Base-by-base conservation (phyloP, 1,284 basidiomycete genomes). In the Irpex sp. region DNA sequence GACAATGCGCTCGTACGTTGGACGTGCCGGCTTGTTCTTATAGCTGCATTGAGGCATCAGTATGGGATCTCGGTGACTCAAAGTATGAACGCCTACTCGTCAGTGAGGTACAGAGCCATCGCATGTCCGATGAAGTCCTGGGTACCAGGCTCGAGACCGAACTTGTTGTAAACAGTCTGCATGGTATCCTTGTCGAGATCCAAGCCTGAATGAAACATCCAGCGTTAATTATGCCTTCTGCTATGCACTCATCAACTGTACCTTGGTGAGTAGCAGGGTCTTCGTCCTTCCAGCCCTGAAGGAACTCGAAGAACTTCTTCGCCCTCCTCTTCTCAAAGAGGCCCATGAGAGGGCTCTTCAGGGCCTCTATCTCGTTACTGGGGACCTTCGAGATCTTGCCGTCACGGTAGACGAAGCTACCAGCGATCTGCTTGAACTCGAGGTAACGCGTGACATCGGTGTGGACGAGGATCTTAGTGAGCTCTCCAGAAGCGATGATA, bases 361-460 rank as follows among this genome's bases (percentile, higher is more conserved):
- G 92, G 15, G 97, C 97, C 81, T 99, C 97, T 83, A 97, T 91
- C 82, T 99, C 97, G 26, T 95, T 99, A 72, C 92, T 92, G 36
- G 97, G 97, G 9, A 99, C 97, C 80, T 99, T 99, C 66, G 94
- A 96, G 78, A 99, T 98, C 79, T 81, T 92, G 65, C 95, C 94
- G 78, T 99, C 97, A 61, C 97, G 91, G 78, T 96, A 98, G 65
- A 99, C 97, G 77, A 93, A 99, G 73, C 93, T 96, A 61, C 97
- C 97, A 1, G 97, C 95, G 77, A 99, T 98, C 82, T 98, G 97
- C 84, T 99, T 99, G 85, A 99, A 99, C 78, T 99, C 97, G 74
- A 99, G 91, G 81, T 99, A 99, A 66, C 96, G 91, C 40, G 94
- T 97, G 67, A 99, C 97, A 75, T 99, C 96, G 70, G 97, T 99